Conservation (phyloP, 192 early-diverging fungal species). For the Backusella macrospora region DNA sequence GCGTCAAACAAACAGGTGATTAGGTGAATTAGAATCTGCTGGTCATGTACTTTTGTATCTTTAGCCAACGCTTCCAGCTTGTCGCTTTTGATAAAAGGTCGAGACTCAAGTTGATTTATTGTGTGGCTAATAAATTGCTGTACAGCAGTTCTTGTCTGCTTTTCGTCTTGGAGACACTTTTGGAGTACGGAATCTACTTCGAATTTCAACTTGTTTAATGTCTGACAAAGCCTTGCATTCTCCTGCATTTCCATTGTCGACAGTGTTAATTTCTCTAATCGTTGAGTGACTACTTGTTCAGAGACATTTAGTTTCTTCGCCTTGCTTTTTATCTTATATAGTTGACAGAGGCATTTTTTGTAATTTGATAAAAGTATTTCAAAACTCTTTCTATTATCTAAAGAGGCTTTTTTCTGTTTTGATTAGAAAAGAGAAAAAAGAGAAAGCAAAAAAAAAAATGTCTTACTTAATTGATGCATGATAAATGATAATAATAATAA, state of each 20-base stretch:
- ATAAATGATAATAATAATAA: background rate
- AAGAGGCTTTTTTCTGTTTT: background rate
- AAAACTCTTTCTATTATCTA: background rate
- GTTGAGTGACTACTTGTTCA: background rate
- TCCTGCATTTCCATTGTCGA: background rate
- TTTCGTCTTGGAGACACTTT: constrained; percentile 7
- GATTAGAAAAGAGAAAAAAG: background rate
- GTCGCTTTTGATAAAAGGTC: too few relatives aligned
- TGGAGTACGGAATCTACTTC: background rate
- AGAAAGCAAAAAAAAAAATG: background rate
- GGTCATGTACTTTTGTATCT: background rate
- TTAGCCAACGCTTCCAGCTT: too few relatives aligned
- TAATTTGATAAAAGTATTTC: constrained; percentile 8
- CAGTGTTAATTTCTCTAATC: background rate
- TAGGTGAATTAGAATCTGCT: background rate
- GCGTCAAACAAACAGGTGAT: background rate
- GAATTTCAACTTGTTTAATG: constrained; percentile 11
- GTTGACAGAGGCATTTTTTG: constrained; percentile 8
- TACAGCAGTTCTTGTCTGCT: background rate
- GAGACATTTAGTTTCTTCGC: background rate
- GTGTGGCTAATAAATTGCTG: background rate
- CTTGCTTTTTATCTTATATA: constrained; percentile 1
- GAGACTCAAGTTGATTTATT: too few relatives aligned
- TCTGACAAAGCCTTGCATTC: background rate
- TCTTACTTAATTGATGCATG: constrained; percentile 8